phyloP scores from a whole-genome alignment of 345 rosid genomes.

The Odontarrhena argentea region DNA sequence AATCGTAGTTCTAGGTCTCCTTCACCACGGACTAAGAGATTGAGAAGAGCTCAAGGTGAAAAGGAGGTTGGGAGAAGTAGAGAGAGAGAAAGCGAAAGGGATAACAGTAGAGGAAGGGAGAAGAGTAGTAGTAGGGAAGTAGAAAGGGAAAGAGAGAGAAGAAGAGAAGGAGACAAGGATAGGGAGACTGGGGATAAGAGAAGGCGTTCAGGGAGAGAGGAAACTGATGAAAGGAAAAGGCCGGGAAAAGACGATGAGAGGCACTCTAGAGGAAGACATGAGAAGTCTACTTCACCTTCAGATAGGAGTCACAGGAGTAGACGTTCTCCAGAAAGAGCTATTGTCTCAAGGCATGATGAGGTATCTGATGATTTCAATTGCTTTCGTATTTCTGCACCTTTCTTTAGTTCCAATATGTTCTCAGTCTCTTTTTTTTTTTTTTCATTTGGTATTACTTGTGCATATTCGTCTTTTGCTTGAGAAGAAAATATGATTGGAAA shows the following conservation, averaged over 20 bases:
- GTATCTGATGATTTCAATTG: constrained; percentile 56
- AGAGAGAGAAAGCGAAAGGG: constrained; percentile 55
- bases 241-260: constrained; percentile 56
- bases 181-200: constrained; percentile 52
- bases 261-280: constrained; percentile 52
- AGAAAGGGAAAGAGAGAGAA: constrained; percentile 44
- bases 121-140: constrained; percentile 45
- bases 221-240: constrained; percentile 50
- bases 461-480: constrained; percentile 4
- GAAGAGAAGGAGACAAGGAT: constrained; percentile 29
- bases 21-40: constrained; percentile 66
- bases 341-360: constrained; percentile 53
- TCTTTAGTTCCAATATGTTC: constrained; percentile 5
- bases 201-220: constrained; percentile 64
- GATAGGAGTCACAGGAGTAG: constrained; percentile 43
- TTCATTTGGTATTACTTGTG: background rate
- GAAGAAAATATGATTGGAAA: constrained; percentile 8
- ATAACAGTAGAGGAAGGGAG: constrained; percentile 49
- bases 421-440: background rate
- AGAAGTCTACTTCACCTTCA: constrained; percentile 61
- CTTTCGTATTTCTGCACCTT: constrained; percentile 6
- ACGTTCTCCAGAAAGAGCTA: constrained; percentile 34
- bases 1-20: constrained; percentile 60
- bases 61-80: constrained; percentile 49
- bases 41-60: constrained; percentile 60